Evolutionary conservation across 2,329 filamentous ascomycete genomes (phyloP), one percentile per base, ranked within the genome.

Genomic region (Apiospora arundinis): DNA sequence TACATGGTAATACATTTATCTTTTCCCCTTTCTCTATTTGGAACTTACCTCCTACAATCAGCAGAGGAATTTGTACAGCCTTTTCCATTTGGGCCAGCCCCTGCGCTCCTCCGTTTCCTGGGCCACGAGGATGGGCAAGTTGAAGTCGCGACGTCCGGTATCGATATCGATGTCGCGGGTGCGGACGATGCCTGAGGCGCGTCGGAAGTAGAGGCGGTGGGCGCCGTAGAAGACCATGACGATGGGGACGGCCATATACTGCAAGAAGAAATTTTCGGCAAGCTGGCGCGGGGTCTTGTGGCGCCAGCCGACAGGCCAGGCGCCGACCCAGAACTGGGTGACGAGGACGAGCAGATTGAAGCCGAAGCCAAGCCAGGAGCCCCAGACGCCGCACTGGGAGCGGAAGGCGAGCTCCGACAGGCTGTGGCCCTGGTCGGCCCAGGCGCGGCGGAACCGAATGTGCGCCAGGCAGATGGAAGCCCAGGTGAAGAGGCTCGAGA

Each of bases 391-490:
- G 5, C 93, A 89, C 79, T 97, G 93, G 0, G 93, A 93, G 46
- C 84, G 86, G 85, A 96, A 98, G 8, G 95, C 92, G 7, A 98
- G 87, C 76, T 97, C 93, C 70, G 90, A 85, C 46, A 95, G 84
- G n/a, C 84, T 86, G 79, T 92, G 92, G 63, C 92, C 93, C 73
- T 91, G 89, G 16, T 83, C 78, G 63, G 85, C 86, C 94, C 94
- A 97, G n/a, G 91, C 93, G 37, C 84, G 83, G 74, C 95, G 93
- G 88, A 98, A 98, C 70, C 95, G 94, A 78, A 98, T 97, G 82
- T 98, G 95, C 32, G 92, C 90, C n/a, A 97, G 84, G 81, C 94
- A 97, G 80, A 97, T 95, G 74, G 93, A 93, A 70, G 87, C 90
- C 93, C 93, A 95, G 6, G 92, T 95, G 83, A 95, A 93, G 79